These are phyloP conservation scores for Arthroderma sp. DNA, from an alignment of 2,329 filamentous ascomycete species.

Conservation along the genomic window DNA sequence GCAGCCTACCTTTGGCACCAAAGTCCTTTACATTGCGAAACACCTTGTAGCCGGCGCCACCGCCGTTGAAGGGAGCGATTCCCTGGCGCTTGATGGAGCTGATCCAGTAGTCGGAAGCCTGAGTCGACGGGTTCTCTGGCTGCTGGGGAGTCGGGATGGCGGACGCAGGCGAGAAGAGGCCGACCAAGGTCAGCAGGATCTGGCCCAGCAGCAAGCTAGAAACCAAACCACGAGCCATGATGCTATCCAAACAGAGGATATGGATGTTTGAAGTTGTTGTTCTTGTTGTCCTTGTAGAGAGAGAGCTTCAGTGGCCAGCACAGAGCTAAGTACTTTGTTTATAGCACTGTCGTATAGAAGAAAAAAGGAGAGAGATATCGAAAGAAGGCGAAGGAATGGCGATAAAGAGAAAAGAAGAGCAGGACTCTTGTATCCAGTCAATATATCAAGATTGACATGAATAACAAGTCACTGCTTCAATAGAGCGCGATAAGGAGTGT, in stretches of 20 bases:
- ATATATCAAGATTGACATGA: neutral
- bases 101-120: slow-evolving; percentile 51
- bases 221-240: slow-evolving; percentile 7
- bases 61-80: slow-evolving; percentile 48
- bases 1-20: slow-evolving; percentile 55
- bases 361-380: neutral
- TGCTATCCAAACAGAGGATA: neutral
- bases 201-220: slow-evolving; percentile 17
- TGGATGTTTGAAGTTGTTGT: neutral
- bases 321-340: neutral
- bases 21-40: slow-evolving; percentile 69
- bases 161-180: slow-evolving; percentile 20
- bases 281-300: neutral
- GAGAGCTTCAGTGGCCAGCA: neutral
- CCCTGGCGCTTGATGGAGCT: slow-evolving; percentile 58
- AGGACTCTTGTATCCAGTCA: neutral
- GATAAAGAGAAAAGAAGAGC: neutral
- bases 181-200: slow-evolving; percentile 24
- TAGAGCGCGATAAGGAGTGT: neutral
- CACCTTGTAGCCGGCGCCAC: slow-evolving; percentile 49
- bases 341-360: neutral
- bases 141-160: slow-evolving; percentile 18
- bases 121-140: slow-evolving; percentile 10
- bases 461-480: neutral
- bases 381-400: neutral